A percentile compares a stretch with the other conserved stretches of the same genome.
Evolutionary conservation across 306 rosid genomes (phyloP).

Genomic region (Cyclanthera cordifolia): DNA sequence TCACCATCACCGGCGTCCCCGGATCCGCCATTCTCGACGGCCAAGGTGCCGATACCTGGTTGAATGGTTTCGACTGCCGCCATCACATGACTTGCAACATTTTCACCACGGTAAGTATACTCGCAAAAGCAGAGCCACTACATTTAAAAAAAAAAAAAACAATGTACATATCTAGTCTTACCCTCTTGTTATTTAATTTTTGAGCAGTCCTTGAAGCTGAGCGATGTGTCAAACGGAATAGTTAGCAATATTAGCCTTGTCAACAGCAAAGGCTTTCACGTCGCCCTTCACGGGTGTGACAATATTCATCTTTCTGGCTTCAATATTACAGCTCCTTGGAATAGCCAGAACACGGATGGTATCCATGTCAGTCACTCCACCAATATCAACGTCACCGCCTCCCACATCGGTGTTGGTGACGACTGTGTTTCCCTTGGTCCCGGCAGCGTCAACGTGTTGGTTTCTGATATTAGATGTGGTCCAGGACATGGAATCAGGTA

Average conservation of each 20-base stretch:
- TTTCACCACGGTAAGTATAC: not conserved
- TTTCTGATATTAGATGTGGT: constrained; percentile 3
- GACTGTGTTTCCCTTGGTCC: constrained; percentile 12
- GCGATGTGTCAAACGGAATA: not conserved
- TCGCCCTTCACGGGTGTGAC: not conserved
- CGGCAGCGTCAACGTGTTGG: not conserved
- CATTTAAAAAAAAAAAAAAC: no score
- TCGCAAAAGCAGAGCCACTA: no score
- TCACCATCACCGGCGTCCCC: not conserved
- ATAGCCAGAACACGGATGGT: constrained; percentile 9
- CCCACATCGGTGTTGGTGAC: constrained; percentile 1
- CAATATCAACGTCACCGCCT: not conserved
- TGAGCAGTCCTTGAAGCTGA: constrained; percentile 3
- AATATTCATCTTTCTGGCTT: not conserved
- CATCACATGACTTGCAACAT: not conserved
- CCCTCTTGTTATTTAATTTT: not conserved
- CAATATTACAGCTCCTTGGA: constrained; percentile 4
- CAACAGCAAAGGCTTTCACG: constrained; percentile 9
- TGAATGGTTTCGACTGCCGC: not conserved
- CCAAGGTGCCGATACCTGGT: constrained; percentile 1
- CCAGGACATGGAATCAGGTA: constrained; percentile 18
- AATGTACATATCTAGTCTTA: no score
- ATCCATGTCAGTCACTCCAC: constrained; percentile 9
- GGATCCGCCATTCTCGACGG: not conserved
- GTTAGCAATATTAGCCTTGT: not conserved